Conservation (phyloP, 108 stramenopile species). For the Conticribra guillardii region DNA sequence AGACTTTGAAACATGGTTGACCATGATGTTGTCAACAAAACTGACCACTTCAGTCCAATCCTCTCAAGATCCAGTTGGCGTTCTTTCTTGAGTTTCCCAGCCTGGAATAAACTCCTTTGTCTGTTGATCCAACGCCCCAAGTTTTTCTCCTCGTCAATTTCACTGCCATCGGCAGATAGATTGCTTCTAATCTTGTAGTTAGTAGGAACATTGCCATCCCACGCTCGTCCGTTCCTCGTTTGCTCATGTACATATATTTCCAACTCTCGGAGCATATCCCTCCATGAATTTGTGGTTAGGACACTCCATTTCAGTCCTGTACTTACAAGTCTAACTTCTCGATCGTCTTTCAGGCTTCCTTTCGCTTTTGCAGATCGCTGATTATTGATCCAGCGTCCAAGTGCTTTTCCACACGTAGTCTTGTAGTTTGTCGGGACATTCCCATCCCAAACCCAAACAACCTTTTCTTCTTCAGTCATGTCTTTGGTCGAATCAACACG, state of each 20-base stretch:
- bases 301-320: conserved; percentile 92
- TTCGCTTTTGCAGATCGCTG: conserved; percentile 87
- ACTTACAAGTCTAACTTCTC: conserved; percentile 76
- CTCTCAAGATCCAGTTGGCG: conserved; percentile 74
- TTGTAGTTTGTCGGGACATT: conserved; percentile 68
- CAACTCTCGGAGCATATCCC: conserved; percentile 85
- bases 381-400: conserved; percentile 91
- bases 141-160: conserved; percentile 73
- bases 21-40: conserved; percentile 85
- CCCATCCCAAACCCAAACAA: conserved; percentile 86
- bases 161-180: conserved; percentile 44
- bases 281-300: conserved; percentile 86
- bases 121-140: conserved; percentile 90
- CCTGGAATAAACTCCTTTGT: conserved; percentile 84
- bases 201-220: conserved; percentile 85
- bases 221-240: conserved; percentile 56
- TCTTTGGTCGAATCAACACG: conserved; percentile 57
- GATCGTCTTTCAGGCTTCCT: conserved; percentile 75
- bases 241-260: conserved; percentile 74
- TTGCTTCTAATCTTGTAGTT: conserved; percentile 74
- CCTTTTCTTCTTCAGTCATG: conserved; percentile 61
- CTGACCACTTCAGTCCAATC: conserved; percentile 88
- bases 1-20: conserved; percentile 82
- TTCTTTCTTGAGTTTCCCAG: conserved; percentile 81
- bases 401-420: conserved; percentile 79